These are phyloP conservation scores for Debaryomycetaceae sp. DNA, from an alignment of 1,139 yeast genomes.

Conservation along the genomic window DNA sequence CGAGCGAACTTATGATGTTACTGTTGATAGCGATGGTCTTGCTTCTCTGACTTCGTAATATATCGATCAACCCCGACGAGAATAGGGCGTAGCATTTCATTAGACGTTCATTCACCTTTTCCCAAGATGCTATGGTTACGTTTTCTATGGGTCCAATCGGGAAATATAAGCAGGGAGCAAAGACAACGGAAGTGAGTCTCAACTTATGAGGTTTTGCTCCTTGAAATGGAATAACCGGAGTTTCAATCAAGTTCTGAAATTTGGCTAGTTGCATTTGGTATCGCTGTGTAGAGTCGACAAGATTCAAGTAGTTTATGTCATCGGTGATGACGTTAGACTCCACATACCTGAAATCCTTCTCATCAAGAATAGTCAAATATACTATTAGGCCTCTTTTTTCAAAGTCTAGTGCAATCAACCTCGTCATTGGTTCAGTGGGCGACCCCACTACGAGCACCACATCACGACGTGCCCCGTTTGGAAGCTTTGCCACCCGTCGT, in stretches of 20 bases:
- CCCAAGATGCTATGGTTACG: constrained; percentile 53
- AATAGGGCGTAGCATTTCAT: constrained; percentile 49
- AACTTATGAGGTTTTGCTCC: constrained; percentile 55
- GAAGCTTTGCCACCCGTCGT: constrained; percentile 59
- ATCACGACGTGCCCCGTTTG: constrained; percentile 72
- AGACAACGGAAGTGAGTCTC: constrained; percentile 53
- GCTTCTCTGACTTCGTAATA: constrained; percentile 48
- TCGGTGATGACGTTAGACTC: constrained; percentile 54
- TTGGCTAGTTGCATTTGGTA: constrained; percentile 31
- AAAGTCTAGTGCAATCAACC: constrained; percentile 68
- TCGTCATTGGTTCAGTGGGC: constrained; percentile 70
- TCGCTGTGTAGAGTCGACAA: constrained; percentile 20
- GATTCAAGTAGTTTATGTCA: constrained; percentile 44
- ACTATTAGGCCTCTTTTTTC: constrained; percentile 79
- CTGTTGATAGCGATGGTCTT: constrained; percentile 45
- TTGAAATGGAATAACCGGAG: constrained; percentile 44
- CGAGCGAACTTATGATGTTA: constrained; percentile 38
- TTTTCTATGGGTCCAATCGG: constrained; percentile 70
- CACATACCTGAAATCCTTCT: constrained; percentile 58
- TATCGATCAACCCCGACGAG: constrained; percentile 53
- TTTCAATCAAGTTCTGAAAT: constrained; percentile 37
- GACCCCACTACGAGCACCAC: constrained; percentile 74
- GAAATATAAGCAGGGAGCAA: constrained; percentile 62
- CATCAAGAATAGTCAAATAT: constrained; percentile 67
- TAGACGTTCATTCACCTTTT: constrained; percentile 43